phyloP scores from a whole-genome alignment of 106 monocot genomes.

The Dioscorea zingiberensis region DNA sequence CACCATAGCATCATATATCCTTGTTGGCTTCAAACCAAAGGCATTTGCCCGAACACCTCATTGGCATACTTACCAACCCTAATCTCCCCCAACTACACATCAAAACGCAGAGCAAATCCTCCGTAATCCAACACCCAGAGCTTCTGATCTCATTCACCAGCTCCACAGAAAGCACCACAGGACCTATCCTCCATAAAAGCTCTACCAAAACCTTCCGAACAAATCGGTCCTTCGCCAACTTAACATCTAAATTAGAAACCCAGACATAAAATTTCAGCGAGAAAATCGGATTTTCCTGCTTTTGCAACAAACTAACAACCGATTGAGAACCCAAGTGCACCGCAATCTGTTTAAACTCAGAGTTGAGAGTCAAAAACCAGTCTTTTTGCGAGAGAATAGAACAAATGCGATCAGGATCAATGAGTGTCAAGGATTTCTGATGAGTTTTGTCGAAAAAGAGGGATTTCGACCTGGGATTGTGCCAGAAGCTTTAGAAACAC shows the following conservation, averaged over 20 bases:
- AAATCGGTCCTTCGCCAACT: constrained; percentile 34
- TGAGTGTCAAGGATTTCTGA: not conserved
- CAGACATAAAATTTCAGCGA: constrained; percentile 70
- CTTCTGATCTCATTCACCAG: constrained; percentile 47
- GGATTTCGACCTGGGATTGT: not conserved
- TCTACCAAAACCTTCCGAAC: constrained; percentile 39
- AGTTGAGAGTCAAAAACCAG: constrained; percentile 51
- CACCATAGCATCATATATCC: constrained; percentile 68
- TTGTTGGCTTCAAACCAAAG: constrained; percentile 57
- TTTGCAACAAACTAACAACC: constrained; percentile 30
- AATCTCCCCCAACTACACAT: constrained; percentile 76
- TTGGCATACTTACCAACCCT: constrained; percentile 68
- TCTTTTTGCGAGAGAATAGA: constrained; percentile 41
- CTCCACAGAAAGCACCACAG: constrained; percentile 50
- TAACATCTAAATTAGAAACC: constrained; percentile 40
- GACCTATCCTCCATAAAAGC: constrained; percentile 54
- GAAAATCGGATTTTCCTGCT: constrained; percentile 30
- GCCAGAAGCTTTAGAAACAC: not conserved
- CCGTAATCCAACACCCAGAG: constrained; percentile 43
- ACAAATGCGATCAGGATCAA: constrained; percentile 39
- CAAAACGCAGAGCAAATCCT: constrained; percentile 64
- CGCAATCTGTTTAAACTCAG: constrained; percentile 24
- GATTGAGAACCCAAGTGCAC: constrained; percentile 17
- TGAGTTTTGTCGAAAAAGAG: not conserved
- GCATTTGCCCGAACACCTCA: constrained; percentile 71